Evolutionary conservation across 75 land plant genomes (phyloP).

Genomic region (Picea glauca): DNA sequence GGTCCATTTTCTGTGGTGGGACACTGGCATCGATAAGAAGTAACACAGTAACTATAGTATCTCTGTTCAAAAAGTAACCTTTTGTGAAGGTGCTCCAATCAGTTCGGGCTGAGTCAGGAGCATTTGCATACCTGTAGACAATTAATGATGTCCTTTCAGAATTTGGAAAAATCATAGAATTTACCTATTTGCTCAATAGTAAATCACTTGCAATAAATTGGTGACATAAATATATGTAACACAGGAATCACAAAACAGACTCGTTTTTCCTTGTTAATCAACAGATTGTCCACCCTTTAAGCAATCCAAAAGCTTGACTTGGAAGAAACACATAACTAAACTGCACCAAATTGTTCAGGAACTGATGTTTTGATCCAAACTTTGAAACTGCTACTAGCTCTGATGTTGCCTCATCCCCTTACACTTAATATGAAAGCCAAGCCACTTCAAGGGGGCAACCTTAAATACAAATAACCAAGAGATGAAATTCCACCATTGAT

Average conservation of each 20-base stretch:
- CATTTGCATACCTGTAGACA: conserved; percentile 64
- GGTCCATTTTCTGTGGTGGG: conserved; percentile 75
- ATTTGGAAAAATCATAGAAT: background rate
- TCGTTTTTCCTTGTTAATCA: background rate
- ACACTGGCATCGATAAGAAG: conserved; percentile 77
- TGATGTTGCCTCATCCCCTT: background rate
- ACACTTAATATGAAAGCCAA: too few relatives aligned
- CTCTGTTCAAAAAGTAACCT: conserved; percentile 73
- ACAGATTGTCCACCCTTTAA: background rate
- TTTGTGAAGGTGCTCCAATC: conserved; percentile 85
- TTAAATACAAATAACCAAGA: too few relatives aligned
- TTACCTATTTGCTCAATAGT: background rate
- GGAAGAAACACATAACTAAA: background rate
- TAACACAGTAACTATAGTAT: conserved; percentile 61
- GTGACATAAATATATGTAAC: background rate
- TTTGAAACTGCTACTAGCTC: background rate
- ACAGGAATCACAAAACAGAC: background rate
- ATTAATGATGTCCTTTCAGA: background rate
- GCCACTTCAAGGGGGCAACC: too few relatives aligned
- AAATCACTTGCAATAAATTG: background rate
- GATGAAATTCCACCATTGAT: too few relatives aligned
- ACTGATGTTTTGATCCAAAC: background rate
- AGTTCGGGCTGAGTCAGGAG: conserved; percentile 53
- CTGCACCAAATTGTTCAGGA: too few relatives aligned
- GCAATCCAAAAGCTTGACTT: background rate